A percentile compares a stretch with the other conserved stretches of the same genome.
Evolutionary conservation across 139 green algal species (phyloP).

Genomic region (Micractinium sp.): DNA sequence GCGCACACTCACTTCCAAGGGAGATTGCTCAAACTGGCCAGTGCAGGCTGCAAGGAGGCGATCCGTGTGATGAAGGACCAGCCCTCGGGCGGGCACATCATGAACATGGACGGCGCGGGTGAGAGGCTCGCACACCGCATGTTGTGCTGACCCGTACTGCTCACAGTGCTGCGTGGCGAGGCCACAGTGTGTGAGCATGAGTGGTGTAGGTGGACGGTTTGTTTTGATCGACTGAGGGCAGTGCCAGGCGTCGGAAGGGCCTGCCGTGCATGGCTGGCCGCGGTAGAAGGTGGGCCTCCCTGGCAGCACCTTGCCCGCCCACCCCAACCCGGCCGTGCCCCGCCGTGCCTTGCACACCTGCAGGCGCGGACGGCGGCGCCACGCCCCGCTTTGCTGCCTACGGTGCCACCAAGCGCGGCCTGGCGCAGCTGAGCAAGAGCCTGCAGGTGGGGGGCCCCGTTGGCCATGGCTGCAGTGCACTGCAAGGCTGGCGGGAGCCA

Average conservation of each 20-base stretch:
- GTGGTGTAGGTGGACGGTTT: too few relatives aligned
- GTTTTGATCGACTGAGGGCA: too few relatives aligned
- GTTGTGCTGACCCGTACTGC: too few relatives aligned
- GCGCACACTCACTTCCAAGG: not conserved
- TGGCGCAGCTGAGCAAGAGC: constrained; percentile 85
- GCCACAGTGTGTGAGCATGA: too few relatives aligned
- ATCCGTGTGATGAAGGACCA: constrained; percentile 90
- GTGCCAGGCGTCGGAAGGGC: too few relatives aligned
- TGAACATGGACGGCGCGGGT: constrained; percentile 94
- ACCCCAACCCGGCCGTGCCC: too few relatives aligned
- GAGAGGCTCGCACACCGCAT: not conserved
- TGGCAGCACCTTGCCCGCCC: not conserved
- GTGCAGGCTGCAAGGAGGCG: constrained; percentile 66
- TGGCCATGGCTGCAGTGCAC: too few relatives aligned
- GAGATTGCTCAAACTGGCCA: not conserved
- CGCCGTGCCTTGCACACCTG: not conserved
- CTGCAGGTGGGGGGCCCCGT: constrained; percentile 55
- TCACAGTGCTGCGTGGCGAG: too few relatives aligned
- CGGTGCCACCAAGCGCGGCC: constrained; percentile 90
- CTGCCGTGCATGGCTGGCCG: not conserved
- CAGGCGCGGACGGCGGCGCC: constrained; percentile 75
- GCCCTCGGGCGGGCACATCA: constrained; percentile 83
- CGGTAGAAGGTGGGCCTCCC: too few relatives aligned
- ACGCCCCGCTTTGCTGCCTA: constrained; percentile 94
- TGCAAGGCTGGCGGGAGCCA: too few relatives aligned